A percentile compares a stretch with the other conserved stretches of the same genome.
phyloP scores from a whole-genome alignment of 2,329 filamentous ascomycete species.

The Pseudocercospora musae region DNA sequence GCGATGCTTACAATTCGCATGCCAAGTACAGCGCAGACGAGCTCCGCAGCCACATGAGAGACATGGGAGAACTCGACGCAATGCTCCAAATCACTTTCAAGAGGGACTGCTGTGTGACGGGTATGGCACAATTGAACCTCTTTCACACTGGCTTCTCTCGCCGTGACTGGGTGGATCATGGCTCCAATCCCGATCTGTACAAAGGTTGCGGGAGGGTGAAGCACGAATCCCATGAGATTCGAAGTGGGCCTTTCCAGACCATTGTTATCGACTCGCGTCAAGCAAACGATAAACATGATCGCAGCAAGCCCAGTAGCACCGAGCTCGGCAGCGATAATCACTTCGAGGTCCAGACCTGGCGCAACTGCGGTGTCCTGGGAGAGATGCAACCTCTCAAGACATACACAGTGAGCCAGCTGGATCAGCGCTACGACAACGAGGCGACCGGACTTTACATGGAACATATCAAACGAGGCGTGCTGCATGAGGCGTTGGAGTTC shows the following conservation, averaged over 20 bases:
- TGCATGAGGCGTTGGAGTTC: background rate
- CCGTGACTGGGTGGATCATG: background rate
- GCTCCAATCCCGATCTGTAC: constrained; percentile 43
- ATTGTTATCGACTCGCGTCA: background rate
- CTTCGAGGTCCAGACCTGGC: background rate
- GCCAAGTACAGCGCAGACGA: background rate
- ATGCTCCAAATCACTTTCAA: background rate
- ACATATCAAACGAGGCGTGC: background rate
- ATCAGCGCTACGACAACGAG: background rate
- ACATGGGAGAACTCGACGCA: background rate
- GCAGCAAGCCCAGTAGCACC: background rate
- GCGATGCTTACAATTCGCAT: background rate
- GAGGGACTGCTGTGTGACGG: background rate
- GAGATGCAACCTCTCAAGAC: background rate
- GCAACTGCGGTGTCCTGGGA: background rate
- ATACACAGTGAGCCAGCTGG: background rate
- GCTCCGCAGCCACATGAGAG: background rate
- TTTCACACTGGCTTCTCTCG: background rate
- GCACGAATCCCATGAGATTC: background rate
- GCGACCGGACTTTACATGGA: background rate
- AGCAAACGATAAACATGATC: background rate
- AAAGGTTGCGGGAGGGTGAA: background rate
- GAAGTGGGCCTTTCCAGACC: background rate
- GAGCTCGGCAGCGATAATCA: background rate
- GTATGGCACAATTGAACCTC: background rate